These are phyloP conservation scores for Sclerotinia sclerotiorum DNA, from an alignment of 2,329 filamentous ascomycete species.

Conservation along the genomic window DNA sequence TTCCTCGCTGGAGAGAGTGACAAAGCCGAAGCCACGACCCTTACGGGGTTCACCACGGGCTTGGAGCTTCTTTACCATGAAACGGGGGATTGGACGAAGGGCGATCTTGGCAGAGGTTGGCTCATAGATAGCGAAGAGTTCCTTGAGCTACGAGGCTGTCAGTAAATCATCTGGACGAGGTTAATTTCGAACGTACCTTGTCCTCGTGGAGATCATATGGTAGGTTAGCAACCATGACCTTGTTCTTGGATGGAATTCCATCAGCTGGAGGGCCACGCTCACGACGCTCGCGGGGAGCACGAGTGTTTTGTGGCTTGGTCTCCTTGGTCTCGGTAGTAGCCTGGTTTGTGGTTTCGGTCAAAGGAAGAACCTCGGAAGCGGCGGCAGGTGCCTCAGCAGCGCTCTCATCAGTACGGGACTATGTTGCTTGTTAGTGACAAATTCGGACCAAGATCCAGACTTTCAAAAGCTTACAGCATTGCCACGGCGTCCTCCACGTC, in stretches of 20 bases:
- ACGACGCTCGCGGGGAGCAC: slow-evolving; percentile 60
- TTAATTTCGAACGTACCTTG: slow-evolving; percentile 62
- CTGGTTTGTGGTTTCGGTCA: slow-evolving; percentile 62
- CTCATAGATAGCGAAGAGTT: slow-evolving; percentile 90
- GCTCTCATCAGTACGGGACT: slow-evolving; percentile 38
- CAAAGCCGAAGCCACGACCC: slow-evolving; percentile 98
- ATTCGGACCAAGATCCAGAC: background rate
- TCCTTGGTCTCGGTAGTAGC: slow-evolving; percentile 50
- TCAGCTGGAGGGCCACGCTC: slow-evolving; percentile 96
- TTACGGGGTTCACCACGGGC: slow-evolving; percentile 97
- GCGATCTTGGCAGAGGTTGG: slow-evolving; percentile 97
- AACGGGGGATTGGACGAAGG: slow-evolving; percentile 94
- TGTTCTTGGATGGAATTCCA: slow-evolving; percentile 97
- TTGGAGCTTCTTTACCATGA: slow-evolving; percentile 99
- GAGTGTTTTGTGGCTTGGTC: slow-evolving; percentile 44
- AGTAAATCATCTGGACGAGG: background rate
- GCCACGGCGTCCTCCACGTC: slow-evolving; percentile 65
- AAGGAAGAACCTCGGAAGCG: slow-evolving; percentile 55
- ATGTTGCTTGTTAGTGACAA: slow-evolving; percentile 28
- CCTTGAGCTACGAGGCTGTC: slow-evolving; percentile 70
- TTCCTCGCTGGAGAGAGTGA: slow-evolving; percentile 92
- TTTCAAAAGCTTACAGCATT: slow-evolving; percentile 53
- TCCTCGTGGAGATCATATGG: slow-evolving; percentile 98
- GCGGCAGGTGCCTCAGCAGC: slow-evolving; percentile 52
- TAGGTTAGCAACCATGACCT: slow-evolving; percentile 99